Evolutionary conservation across 306 rosid species (phyloP), one percentile per base, ranked within the genome.

Genomic region (Macrotyloma uniflorum): DNA sequence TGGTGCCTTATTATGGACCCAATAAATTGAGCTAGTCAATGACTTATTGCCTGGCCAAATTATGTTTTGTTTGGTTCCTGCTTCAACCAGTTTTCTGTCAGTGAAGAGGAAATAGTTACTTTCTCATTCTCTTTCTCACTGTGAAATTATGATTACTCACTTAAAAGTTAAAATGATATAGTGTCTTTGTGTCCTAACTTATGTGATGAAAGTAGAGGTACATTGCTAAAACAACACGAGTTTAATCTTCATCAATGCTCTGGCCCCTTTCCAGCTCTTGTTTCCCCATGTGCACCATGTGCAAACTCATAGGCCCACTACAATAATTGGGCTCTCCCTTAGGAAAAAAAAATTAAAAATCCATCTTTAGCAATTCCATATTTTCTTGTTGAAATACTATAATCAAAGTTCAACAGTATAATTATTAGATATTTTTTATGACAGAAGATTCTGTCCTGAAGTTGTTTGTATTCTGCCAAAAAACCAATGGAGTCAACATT

Each of bases 231-330:
- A 66, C 32, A 22, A 11, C 28, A 35, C 20, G n/a, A 16, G 11
- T 24, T 23, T 13, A 24, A 43, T 43, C 22, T 67, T 67, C 73
- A 67, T 43, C 23, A 43, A 42, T 43, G 55, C 22, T 67, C 13
- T 42, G 54, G 20, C 55, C 30, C 66, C 43, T 76, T 32, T 65
- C 40, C 58, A 78, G 50, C 14, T 78, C 45, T 64, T 28, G 22
- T 23, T 70, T 58, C 54, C 14, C 62, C 82, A 79, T 46, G 82
- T 43, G 50, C 50, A 22, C 50, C 57, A 78, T 69, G 62, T 58
- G 42, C 42, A 40, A 36, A 8, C 42, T 26, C 30, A 1, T 58
- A 15, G 64, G 63, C 64, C 77, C 70, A 57, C 70, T 42, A 7
- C 59, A 66, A 19, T 40, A 8, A 53, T 36, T 51, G 67, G 33